Percentiles rank a stretch among this genome's conserved stretches.
Conservation (phyloP, 441 rosid genomes). For the Raphanus hybrid region DNA sequence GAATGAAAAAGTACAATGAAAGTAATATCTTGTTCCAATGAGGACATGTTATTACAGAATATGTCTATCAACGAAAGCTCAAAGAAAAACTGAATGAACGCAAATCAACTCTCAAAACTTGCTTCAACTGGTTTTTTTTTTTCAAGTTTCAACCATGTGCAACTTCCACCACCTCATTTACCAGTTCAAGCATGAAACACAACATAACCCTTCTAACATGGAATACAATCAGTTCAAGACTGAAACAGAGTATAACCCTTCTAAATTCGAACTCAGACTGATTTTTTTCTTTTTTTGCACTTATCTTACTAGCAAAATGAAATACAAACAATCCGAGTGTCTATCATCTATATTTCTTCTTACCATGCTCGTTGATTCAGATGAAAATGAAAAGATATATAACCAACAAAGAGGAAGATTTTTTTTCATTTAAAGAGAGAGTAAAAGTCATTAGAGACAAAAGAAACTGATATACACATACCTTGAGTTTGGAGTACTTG, state of each 20-base stretch:
- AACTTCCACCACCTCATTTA: too few relatives aligned
- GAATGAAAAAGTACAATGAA: not conserved
- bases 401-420: not conserved
- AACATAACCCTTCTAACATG: not conserved
- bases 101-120: not conserved
- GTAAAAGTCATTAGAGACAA: slow-evolving; percentile 4
- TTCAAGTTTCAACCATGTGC: not conserved
- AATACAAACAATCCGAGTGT: not conserved
- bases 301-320: not conserved
- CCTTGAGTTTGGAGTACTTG: slow-evolving; percentile 73
- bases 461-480: not conserved
- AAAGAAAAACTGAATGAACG: not conserved
- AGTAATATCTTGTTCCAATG: not conserved
- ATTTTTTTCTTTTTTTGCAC: not conserved
- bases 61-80: not conserved
- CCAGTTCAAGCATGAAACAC: not conserved
- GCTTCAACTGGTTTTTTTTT: not conserved
- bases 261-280: not conserved
- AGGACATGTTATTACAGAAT: not conserved
- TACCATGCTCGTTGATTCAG: slow-evolving; percentile 8
- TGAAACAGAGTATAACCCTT: not conserved
- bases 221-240: not conserved
- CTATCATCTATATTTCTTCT: not conserved
- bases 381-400: not conserved
- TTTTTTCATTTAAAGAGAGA: not conserved